Evolutionary conservation across 257 asterid species (phyloP), one percentile per base, ranked within the genome.

Genomic region (Datura wrightii): DNA sequence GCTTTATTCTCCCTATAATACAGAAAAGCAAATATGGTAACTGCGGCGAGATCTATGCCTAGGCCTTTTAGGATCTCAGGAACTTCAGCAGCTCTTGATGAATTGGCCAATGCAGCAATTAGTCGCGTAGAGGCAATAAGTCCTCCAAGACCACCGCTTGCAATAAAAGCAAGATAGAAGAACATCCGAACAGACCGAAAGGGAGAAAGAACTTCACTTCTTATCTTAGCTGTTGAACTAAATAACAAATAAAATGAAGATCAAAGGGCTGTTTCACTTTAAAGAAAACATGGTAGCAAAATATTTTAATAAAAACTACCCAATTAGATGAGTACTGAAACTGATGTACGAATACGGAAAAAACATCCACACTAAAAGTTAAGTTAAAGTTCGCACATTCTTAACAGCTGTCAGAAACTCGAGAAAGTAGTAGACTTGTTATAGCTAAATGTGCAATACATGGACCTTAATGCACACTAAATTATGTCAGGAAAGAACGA

Each of bases 141-240:
- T 83, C 96, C 95, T 85, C 99, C 98, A 80, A 96, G 94, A 42
- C 92, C 89, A 70, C 90, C 99, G 58, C 99, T 96, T 15, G 97
- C 99, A 3, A 93, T 79, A 79, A 96, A 96, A 76, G 98, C 97
- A 65, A 94, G 60, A 79, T 96, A 94, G 85, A 96, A 94, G 95
- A 96, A 96, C 99, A 96, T 94, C 79, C 98, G 93, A 80, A 93
- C 92, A 19, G 99, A 88, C 24, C 99, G 96, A 79, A 96, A 96
- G 34, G 98, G 99, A 72, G 98, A 84, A 67, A 96, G 97, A 80
- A 94, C 99, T 90, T 96, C 99, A 67, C 99, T 92, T 67, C 97
- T 90, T 86, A 94, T 94, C 87, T 87, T 94, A 87, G 99, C 94
- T 42, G 97, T 82, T 72, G 99, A 96, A 87, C 99, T 94, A 92